A percentile compares a stretch with the other conserved stretches of the same genome.
phyloP scores from a whole-genome alignment of 768 basidiomycete genomes.

The Tephrocybe sp. region DNA sequence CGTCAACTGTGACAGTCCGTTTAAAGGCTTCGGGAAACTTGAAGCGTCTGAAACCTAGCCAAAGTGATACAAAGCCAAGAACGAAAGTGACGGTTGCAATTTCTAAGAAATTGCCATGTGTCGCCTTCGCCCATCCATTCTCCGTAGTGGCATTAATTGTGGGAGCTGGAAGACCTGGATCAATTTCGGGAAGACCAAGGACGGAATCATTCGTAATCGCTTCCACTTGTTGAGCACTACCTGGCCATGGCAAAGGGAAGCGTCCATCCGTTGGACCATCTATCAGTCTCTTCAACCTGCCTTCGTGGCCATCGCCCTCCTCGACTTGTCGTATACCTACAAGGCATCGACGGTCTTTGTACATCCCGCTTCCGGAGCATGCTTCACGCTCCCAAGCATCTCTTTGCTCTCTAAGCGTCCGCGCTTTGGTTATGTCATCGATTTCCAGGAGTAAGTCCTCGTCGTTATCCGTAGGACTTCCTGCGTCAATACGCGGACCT shows the following conservation, averaged over 20 bases:
- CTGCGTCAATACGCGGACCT: constrained; percentile 23
- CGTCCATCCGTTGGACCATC: constrained; percentile 48
- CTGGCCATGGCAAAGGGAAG: constrained; percentile 9
- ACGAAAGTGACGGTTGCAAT: constrained; percentile 21
- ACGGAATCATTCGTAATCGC: constrained; percentile 5
- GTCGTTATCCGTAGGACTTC: constrained; percentile 9
- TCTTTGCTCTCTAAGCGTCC: constrained; percentile 29
- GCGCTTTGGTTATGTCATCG: constrained; percentile 41
- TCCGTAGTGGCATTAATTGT: constrained; percentile 1
- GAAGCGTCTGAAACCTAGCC: constrained; percentile 27
- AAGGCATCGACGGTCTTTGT: constrained; percentile 52
- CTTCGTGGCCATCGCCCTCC: constrained; percentile 43
- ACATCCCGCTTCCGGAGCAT: constrained; percentile 13
- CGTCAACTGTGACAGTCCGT: constrained; percentile 1
- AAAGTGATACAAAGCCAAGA: constrained; percentile 26
- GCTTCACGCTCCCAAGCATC: constrained; percentile 12
- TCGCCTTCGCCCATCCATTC: constrained; percentile 12
- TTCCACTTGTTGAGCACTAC: constrained; percentile 10
- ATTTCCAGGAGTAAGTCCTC: constrained; percentile 37
- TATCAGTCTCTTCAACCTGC: constrained; percentile 48
- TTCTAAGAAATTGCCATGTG: constrained; percentile 20
- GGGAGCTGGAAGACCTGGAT: not conserved
- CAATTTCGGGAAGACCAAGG: not conserved
- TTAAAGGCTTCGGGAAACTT: constrained; percentile 5
- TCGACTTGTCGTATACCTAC: constrained; percentile 60